Evolutionary conservation across 2,329 filamentous ascomycete genomes (phyloP).

Genomic region (Parafenestella ontariensis): DNA sequence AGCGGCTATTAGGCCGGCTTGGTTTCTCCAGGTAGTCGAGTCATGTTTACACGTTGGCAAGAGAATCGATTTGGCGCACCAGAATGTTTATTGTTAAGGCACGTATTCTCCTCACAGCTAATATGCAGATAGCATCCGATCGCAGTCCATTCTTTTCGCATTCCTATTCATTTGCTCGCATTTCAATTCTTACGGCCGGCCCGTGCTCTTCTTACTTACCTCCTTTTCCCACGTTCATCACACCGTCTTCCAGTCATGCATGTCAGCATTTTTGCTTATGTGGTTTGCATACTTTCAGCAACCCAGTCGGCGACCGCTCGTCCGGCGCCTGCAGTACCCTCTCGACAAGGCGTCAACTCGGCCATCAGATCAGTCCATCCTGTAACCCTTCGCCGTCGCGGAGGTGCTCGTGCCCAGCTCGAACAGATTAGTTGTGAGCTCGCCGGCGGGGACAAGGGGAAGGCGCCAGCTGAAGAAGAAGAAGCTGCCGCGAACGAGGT

Average conservation of each 20-base stretch:
- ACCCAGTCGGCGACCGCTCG: constrained; percentile 3
- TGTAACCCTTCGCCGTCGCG: not conserved
- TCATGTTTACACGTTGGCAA: not conserved
- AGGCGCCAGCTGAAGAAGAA: constrained; percentile 1
- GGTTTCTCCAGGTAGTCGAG: not conserved
- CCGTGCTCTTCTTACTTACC: constrained; percentile 8
- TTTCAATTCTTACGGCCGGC: constrained; percentile 14
- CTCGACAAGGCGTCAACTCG: not conserved
- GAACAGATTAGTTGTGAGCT: not conserved
- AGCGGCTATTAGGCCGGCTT: not conserved
- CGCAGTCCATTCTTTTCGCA: too few species aligned
- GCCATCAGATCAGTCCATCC: not conserved
- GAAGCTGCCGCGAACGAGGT: constrained; percentile 17
- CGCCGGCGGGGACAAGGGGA: constrained; percentile 5
- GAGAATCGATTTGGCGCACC: not conserved
- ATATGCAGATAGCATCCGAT: not conserved
- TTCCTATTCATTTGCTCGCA: not conserved
- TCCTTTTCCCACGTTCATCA: not conserved
- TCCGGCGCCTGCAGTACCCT: not conserved
- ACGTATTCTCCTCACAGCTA: not conserved
- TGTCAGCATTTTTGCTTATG: constrained; percentile 11
- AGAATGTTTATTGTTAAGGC: not conserved
- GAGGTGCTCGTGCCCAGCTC: not conserved
- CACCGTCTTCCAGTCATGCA: constrained; percentile 8
- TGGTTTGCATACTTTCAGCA: constrained; percentile 5